Conservation (phyloP, 2,329 filamentous ascomycete genomes). For the Ophiostoma sp. region DNA sequence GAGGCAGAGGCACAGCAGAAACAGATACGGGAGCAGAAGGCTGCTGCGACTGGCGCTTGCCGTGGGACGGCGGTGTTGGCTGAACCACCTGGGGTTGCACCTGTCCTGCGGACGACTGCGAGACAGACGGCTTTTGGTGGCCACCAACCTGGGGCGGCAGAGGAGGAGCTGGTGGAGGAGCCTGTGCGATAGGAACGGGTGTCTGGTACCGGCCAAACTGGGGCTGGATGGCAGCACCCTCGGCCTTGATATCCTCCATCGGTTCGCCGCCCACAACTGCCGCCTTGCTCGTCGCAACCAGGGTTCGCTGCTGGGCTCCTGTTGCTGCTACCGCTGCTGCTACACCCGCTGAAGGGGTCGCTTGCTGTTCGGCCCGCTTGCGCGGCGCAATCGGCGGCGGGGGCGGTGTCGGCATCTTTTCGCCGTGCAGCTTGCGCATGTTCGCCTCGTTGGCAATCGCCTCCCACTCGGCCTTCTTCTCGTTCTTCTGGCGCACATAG, state of each 20-base stretch:
- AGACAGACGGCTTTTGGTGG: conserved; percentile 25
- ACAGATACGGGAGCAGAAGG: conserved; percentile 30
- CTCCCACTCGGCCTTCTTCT: conserved; percentile 59
- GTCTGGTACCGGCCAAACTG: conserved; percentile 37
- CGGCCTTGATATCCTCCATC: conserved; percentile 43
- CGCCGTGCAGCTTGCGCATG: conserved; percentile 54
- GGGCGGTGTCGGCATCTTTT: conserved; percentile 61
- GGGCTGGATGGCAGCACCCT: conserved; percentile 35
- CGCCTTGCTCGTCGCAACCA: background rate
- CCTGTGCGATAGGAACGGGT: conserved; percentile 38
- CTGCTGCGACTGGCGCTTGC: conserved; percentile 29
- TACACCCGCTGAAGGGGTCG: background rate
- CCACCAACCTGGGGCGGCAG: conserved; percentile 26
- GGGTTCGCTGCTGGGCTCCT: background rate
- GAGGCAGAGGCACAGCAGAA: conserved; percentile 22
- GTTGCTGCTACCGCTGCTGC: background rate
- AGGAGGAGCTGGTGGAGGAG: conserved; percentile 34
- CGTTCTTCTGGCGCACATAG: conserved; percentile 61
- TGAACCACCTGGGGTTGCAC: conserved; percentile 22
- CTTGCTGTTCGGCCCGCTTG: conserved; percentile 22
- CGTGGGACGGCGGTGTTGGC: conserved; percentile 27
- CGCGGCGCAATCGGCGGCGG: conserved; percentile 44
- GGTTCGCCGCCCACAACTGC: conserved; percentile 25
- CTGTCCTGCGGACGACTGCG: conserved; percentile 23
- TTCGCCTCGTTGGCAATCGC: conserved; percentile 62